phyloP scores from a whole-genome alignment of 1,284 basidiomycete species.

The Microbotryum scabiosae region DNA sequence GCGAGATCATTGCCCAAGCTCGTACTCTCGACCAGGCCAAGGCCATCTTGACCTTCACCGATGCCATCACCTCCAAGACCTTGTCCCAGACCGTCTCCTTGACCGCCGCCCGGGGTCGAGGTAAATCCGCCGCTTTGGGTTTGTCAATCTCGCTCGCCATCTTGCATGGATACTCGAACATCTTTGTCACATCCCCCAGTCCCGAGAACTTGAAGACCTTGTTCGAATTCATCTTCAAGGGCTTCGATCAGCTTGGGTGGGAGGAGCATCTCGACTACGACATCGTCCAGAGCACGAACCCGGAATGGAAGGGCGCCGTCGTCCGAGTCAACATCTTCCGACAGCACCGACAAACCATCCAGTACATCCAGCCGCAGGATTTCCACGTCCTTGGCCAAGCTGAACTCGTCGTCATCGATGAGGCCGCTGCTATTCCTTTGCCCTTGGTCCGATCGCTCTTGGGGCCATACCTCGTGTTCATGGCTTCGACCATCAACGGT shows the following conservation, averaged over 20 bases:
- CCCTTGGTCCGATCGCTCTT: constrained; percentile 90
- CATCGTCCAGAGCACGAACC: constrained; percentile 84
- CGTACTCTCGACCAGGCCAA: constrained; percentile 80
- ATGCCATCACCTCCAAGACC: constrained; percentile 84
- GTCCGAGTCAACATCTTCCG: constrained; percentile 93
- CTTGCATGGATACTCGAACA: constrained; percentile 92
- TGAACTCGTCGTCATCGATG: constrained; percentile 95
- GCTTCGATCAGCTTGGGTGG: constrained; percentile 86
- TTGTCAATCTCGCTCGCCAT: constrained; percentile 88
- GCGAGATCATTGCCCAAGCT: constrained; percentile 82
- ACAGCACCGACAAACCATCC: constrained; percentile 81
- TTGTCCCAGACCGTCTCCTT: constrained; percentile 90
- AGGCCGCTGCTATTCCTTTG: constrained; percentile 95
- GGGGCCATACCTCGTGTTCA: constrained; percentile 95
- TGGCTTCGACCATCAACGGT: constrained; percentile 97
- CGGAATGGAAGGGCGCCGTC: constrained; percentile 91
- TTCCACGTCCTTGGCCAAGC: constrained; percentile 95
- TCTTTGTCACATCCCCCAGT: constrained; percentile 95
- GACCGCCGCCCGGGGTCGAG: constrained; percentile 88
- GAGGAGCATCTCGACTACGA: constrained; percentile 98
- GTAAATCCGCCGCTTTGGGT: constrained; percentile 93
- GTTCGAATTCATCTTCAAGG: constrained; percentile 99
- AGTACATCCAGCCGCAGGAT: constrained; percentile 98
- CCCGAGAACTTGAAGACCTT: constrained; percentile 96
- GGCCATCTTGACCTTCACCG: constrained; percentile 83